These are phyloP conservation scores for Penicillium sp. DNA, from an alignment of 2,329 filamentous ascomycete species.

Conservation along the genomic window DNA sequence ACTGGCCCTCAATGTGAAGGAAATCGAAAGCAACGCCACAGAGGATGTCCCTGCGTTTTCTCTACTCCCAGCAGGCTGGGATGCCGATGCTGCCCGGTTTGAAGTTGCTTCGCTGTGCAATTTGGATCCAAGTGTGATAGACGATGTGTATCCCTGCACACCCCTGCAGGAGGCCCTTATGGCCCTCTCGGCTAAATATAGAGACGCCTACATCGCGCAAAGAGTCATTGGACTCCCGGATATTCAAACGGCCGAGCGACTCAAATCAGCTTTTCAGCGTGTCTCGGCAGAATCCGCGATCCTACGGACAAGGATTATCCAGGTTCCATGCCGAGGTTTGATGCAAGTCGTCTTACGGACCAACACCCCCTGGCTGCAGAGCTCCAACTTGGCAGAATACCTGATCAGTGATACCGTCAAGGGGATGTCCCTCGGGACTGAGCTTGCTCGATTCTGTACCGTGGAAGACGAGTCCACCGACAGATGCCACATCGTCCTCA, in stretches of 20 bases:
- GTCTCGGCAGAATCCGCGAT: slow-evolving; percentile 35
- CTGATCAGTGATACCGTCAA: neutral
- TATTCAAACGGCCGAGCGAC: slow-evolving; percentile 28
- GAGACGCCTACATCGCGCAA: slow-evolving; percentile 41
- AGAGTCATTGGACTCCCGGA: slow-evolving; percentile 31
- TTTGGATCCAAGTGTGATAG: slow-evolving; percentile 11
- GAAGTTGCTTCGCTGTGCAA: slow-evolving; percentile 1
- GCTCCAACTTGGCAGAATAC: neutral
- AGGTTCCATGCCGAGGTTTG: slow-evolving; percentile 14
- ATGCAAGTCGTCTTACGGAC: slow-evolving; percentile 25
- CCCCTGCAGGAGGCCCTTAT: slow-evolving; percentile 36
- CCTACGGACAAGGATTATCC: slow-evolving; percentile 38
- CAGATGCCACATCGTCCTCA: slow-evolving; percentile 16
- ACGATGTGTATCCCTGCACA: slow-evolving; percentile 31
- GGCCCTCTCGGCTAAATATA: slow-evolving; percentile 36
- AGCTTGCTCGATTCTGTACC: slow-evolving; percentile 1
- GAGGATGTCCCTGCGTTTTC: neutral
- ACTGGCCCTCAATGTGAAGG: slow-evolving; percentile 27
- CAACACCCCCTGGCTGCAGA: neutral
- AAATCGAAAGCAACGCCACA: neutral
- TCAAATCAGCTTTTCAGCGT: slow-evolving; percentile 32
- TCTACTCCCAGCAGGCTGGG: slow-evolving; percentile 1
- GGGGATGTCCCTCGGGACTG: slow-evolving; percentile 1
- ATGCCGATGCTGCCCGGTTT: neutral
- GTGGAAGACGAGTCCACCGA: neutral